Evolutionary conservation across 2,329 filamentous ascomycete genomes (phyloP).

Genomic region (Colletotrichum nymphaeae): DNA sequence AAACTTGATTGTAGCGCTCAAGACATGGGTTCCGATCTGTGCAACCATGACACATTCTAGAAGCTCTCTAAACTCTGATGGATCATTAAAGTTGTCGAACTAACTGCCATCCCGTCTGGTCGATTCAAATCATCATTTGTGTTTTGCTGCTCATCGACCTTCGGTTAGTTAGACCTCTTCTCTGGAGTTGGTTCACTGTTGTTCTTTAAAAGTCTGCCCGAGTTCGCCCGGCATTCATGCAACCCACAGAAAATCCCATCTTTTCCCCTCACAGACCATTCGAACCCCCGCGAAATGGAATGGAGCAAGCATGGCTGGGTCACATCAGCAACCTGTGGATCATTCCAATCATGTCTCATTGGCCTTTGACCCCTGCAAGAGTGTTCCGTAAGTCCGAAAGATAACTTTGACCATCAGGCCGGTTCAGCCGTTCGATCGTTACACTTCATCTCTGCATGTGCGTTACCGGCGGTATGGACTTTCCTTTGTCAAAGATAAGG

Average conservation of each 20-base stretch:
- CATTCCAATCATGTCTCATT: not conserved
- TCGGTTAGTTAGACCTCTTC: not conserved
- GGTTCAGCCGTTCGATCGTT: not conserved
- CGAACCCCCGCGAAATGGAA: not conserved
- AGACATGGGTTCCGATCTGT: not conserved
- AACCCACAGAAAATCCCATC: not conserved
- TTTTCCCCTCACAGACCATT: not conserved
- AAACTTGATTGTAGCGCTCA: not conserved
- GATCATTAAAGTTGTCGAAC: not conserved
- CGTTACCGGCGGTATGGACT: too few relatives aligned
- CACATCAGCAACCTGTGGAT: not conserved
- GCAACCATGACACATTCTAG: not conserved
- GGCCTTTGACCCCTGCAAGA: not conserved
- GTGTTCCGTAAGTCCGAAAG: not conserved
- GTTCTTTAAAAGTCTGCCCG: not conserved
- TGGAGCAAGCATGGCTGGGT: not conserved
- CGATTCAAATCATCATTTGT: not conserved
- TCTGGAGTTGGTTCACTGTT: not conserved
- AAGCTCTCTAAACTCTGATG: not conserved
- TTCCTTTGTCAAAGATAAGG: not conserved
- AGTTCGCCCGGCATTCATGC: not conserved
- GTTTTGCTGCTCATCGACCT: not conserved
- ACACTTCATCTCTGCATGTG: not conserved
- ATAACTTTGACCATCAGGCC: not conserved
- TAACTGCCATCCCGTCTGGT: not conserved